Base-by-base conservation (phyloP, 1,284 basidiomycete species). In the Ceratobasidium sp. region DNA sequence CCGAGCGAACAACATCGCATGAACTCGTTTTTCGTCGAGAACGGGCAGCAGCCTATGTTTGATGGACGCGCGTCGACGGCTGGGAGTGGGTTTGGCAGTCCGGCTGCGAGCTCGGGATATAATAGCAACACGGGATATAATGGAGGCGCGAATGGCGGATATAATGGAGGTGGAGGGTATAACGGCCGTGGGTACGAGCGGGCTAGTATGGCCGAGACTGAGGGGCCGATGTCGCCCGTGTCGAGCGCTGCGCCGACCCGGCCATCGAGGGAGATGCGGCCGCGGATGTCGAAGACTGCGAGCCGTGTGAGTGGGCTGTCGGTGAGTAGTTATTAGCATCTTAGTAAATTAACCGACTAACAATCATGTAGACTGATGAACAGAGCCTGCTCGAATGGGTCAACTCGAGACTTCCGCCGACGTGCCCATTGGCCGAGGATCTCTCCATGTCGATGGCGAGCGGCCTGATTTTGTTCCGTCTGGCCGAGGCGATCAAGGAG, bases 321-420 rank as follows among this genome's bases (percentile, higher is more conserved):
- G 44, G 71, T 74, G 71, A 74, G 71, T 73, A 1, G 15, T 57
- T 17, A 33, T 48, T 13, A 5, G 13, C 7, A 26, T 28, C 23
- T 33, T 52, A 42, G 52, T 13, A 28, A 15, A 15, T 52, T 59
- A n/a, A 48, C 12, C 20, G 40, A 12, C 38, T 48, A 44, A 26
- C 38, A 13, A 23, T 42, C 10, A 20, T 28, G 15, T 42, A 78
- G 77, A 20, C 61, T 28, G 76, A 65, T 59, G 80, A 93, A 77
- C 84, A 85, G 23, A 86, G 85, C 20, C 87, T 97, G 42, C 87
- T 98, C 46, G 89, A 92, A 54, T 98, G 96, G 96, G 93, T 95
- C 54, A 98, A 98, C 85, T 86, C 87, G 1, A 91, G 93, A 81
- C 87, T 98, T 1, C 94, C 96, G 0, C 82, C 86, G n/a, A 85